Evolutionary conservation across 331 rosid genomes (phyloP).

Genomic region (Spiraea crenata): DNA sequence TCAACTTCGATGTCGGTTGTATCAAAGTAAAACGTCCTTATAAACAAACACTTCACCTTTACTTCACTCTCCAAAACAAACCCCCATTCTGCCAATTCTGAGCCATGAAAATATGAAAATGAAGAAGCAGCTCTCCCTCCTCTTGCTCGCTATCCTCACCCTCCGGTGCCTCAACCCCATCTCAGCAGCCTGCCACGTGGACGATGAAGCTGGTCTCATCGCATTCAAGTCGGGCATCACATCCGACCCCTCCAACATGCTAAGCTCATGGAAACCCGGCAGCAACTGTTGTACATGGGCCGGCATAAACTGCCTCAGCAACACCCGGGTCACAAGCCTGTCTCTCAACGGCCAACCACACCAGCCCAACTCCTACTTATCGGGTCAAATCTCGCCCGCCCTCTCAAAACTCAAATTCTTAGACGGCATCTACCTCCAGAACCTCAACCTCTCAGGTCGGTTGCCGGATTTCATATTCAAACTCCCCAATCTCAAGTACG

Average conservation of each 20-base stretch:
- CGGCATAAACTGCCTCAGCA: constrained; percentile 42
- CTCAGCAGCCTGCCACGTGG: constrained; percentile 54
- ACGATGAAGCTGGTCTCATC: constrained; percentile 65
- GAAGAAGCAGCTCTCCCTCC: constrained; percentile 4
- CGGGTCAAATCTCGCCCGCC: constrained; percentile 63
- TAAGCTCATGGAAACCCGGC: constrained; percentile 54
- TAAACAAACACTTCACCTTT: neutral
- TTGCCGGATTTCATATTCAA: constrained; percentile 48
- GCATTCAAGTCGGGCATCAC: constrained; percentile 66
- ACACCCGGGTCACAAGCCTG: constrained; percentile 45
- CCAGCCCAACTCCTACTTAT: constrained; percentile 28
- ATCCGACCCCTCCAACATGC: constrained; percentile 67
- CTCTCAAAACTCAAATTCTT: constrained; percentile 57
- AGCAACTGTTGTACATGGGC: constrained; percentile 73
- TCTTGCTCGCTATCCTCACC: constrained; percentile 24
- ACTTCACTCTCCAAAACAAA: neutral
- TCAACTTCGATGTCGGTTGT: too few species aligned
- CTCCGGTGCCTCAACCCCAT: neutral
- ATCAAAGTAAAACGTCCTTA: neutral
- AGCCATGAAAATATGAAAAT: neutral
- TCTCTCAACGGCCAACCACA: constrained; percentile 36
- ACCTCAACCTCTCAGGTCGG: constrained; percentile 63
- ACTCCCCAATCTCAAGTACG: constrained; percentile 35
- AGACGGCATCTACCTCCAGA: constrained; percentile 45
- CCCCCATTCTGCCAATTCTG: neutral